Base-by-base conservation (phyloP, 306 rosid genomes). In the Amphicarpaea edgeworthii region DNA sequence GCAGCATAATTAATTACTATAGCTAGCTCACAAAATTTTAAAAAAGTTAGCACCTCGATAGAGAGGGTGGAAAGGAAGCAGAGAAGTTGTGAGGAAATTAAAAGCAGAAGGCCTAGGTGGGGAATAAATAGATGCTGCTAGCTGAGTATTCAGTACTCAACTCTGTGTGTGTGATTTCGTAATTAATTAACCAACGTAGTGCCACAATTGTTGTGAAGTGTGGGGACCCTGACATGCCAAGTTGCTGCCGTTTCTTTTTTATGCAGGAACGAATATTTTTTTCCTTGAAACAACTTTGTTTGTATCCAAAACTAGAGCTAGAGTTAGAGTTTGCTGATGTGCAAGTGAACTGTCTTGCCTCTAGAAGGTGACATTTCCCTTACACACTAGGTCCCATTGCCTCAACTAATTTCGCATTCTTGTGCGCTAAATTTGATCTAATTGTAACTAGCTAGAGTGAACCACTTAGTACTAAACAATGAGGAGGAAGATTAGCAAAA, bases 221-320 rank as follows among this genome's bases (percentile, higher is more conserved):
- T 88, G 93, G 90, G 96, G 91, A 75, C 86, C 79, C 50, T 7
- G 42, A 85, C 79, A 62, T 65, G 89, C 88, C 91, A 84, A 75
- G 90, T 82, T 82, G 85, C 68, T 41, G 57, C n/a, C 65, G 78
- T 79, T 81, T 81, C 60, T 6, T 19, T 59, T 66, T 38, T 77
- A 54, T 61, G 79, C 64, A 55, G 46, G 42, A 63, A 77, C 73
- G 66, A 32, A n/a, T 45, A 68, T 59, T 79, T 79, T 81, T 79
- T 82, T 77, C 45, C 67, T 37, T 57, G 42, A 57, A 82, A 85
- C 90, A 83, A 82, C 86, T 34, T 15, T 84, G 61, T 32, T 11
- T 41, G 59, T 41, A 17, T 45, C 73, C 68, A 41, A 64, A 64
- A 64, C 42, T 75, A n/a, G n/a, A 50, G 7, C n/a, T 34, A 42